Conservation (phyloP, 1,284 basidiomycete species). For the Lentinula novae-zelandiae region DNA sequence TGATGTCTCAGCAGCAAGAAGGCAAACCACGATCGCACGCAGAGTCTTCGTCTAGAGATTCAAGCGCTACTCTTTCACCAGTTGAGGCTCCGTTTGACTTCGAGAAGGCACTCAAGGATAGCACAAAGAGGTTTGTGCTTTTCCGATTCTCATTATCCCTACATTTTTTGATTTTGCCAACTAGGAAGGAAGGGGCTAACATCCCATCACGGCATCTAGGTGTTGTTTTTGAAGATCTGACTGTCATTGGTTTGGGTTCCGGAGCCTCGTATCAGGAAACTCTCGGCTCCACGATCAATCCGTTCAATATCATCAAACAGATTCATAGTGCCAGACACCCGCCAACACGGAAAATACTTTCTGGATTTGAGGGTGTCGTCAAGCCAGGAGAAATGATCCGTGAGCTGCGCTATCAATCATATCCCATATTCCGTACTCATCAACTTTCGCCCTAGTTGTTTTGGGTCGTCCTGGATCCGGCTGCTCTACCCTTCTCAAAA, state of each 20-base stretch:
- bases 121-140: slow-evolving; percentile 36
- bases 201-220: slow-evolving; percentile 45
- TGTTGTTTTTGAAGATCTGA: slow-evolving; percentile 44
- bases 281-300: slow-evolving; percentile 38
- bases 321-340: slow-evolving; percentile 36
- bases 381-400: slow-evolving; percentile 54
- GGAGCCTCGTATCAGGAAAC: slow-evolving; percentile 39
- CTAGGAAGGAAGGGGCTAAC: slow-evolving; percentile 40
- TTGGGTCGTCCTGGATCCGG: slow-evolving; percentile 59
- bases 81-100: slow-evolving; percentile 41
- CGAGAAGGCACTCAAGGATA: slow-evolving; percentile 35
- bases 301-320: slow-evolving; percentile 27
- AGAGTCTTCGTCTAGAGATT: slow-evolving; percentile 3
- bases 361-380: slow-evolving; percentile 47
- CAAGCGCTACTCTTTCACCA: slow-evolving; percentile 21
- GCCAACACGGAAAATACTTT: slow-evolving; percentile 38
- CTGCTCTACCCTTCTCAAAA: slow-evolving; percentile 57
- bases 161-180: neutral
- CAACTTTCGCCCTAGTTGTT: slow-evolving; percentile 35
- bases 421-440: neutral
- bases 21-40: neutral
- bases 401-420: slow-evolving; percentile 19
- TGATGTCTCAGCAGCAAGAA: slow-evolving; percentile 23
- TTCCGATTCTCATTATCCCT: neutral
- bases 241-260: slow-evolving; percentile 44